Base-by-base conservation (phyloP, 2,329 filamentous ascomycete genomes). In the Neofusicoccum kwambonambiense region DNA sequence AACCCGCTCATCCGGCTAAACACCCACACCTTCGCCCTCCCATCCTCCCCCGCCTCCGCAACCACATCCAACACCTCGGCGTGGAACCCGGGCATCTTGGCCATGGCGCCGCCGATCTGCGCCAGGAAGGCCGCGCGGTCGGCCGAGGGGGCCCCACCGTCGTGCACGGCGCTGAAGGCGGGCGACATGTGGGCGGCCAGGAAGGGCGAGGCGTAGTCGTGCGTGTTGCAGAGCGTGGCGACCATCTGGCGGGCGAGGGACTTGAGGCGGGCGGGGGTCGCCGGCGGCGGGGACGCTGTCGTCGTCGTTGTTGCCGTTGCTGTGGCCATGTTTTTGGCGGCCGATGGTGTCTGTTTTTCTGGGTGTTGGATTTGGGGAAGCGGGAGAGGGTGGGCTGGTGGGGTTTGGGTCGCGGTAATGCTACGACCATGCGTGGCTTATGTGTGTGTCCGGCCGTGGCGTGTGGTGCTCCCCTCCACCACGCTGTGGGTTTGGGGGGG, bases 1-100 rank as follows among this genome's bases (percentile, higher is more conserved):
- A 58, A 58, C 3, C 54, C 54, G 15, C 37, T 58, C 54, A 58
- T 58, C 22, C 39, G n/a, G 15, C 54, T 58, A 22, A 58, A 45
- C 6, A 58, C 54, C 54, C 54, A 58, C 8, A 45, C 54, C 41
- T 58, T 58, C 0, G 37, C 54, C 15, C 13, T 44, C 15, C 54
- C 39, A 0, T 19, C 54, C n/a, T 44, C 22, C 5, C 44, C 54
- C 22, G 44, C 54, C 39, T 58, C 54, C 0, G 54, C 54, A 6
- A 58, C 15, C 13, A 58, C 31, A 15, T 58, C 54, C 13, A 31
- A 22, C 39, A 58, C 41, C 15, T 58, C 54, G 15, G 15, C 22
- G 4, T 35, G 39, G 54, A 58, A 58, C 22, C 31, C n/a, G 0
- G 54, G 54, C 54, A 58, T 58, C 4, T 15, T n/a, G 2, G 19